Base-by-base conservation (phyloP, 345 rosid species). In the Pugionium dolabratum region DNA sequence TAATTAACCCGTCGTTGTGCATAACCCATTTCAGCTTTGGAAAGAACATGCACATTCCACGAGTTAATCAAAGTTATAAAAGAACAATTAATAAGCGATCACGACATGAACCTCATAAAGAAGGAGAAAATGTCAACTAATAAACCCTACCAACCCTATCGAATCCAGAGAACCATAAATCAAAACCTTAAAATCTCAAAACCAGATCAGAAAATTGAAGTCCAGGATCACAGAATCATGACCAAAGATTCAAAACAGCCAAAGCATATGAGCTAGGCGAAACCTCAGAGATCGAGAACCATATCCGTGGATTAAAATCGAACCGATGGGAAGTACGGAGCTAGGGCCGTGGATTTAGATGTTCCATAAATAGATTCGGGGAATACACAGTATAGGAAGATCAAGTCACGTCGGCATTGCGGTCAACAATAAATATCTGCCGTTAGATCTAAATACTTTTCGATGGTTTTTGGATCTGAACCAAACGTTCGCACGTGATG, bases 201-300 rank as follows among this genome's bases (percentile, higher is more conserved):
- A 60, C 40, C 46, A 47, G 67, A 66, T 66, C 68, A 60, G 51
- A 39, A 31, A 37, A 64, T 18, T 18, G 18, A 18, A 18, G 18
- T 18, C 18, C 9, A 3, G 18, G 36, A 31, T 53, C 31, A 36
- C 18, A 5, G 18, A 18, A 36, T 43, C 42, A 30, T 45, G 42
- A 10, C 9, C 4, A 31, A 59, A 37, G 36, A 48, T 18, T 18
- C 18, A 18, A 18, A 18, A 18, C 29, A 62, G 8, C 3, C 2
- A 54, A 62, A 11, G 34, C 26, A 62, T 1, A 43, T 33, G 43
- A 54, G 50, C 7, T 6, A 40, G 5, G 7, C 1, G 49, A 62
- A 51, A 64, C 73, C 69, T 53, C 59, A 67, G 5, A 47, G 77
- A 74, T 61, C 68, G 62, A 59, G 47, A 45, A 43, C 1, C 55